Evolutionary conservation across 2,329 filamentous ascomycete genomes (phyloP).

Genomic region (Gyromitra esculenta): DNA sequence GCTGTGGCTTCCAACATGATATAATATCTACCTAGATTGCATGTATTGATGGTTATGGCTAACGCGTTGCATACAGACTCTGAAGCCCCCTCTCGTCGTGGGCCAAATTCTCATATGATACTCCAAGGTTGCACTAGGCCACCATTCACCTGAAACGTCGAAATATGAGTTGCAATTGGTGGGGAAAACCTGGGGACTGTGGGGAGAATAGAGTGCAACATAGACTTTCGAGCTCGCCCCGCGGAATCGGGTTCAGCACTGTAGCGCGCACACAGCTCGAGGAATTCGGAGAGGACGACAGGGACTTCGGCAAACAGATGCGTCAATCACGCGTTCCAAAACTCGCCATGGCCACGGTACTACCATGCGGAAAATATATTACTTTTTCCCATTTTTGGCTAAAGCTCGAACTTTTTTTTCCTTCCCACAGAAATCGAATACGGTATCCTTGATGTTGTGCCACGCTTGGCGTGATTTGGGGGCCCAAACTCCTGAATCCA

Average conservation of each 20-base stretch:
- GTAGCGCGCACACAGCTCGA: constrained; percentile 6
- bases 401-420: constrained; percentile 11
- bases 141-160: constrained; percentile 8
- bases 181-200: constrained; percentile 37
- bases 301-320: not conserved
- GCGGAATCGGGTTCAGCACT: constrained; percentile 34
- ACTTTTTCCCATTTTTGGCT: constrained; percentile 28
- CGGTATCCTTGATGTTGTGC: constrained; percentile 14
- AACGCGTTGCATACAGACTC: not conserved
- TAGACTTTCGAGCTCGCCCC: constrained; percentile 13
- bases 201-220: constrained; percentile 24
- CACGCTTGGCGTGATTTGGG: constrained; percentile 18
- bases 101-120: not conserved
- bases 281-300: not conserved
- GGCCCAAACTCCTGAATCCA: constrained; percentile 32
- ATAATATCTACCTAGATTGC: constrained; percentile 1
- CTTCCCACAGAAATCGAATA: not conserved
- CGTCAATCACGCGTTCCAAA: constrained; percentile 29
- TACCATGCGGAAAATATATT: constrained; percentile 25
- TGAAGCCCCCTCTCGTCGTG: not conserved
- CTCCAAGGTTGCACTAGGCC: not conserved
- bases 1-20: not conserved
- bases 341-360: constrained; percentile 26
- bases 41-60: not conserved
- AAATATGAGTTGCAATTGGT: not conserved